These are phyloP conservation scores for Chimonanthus salicifolius DNA, from an alignment of 164 flowering plant species.

Conservation along the genomic window DNA sequence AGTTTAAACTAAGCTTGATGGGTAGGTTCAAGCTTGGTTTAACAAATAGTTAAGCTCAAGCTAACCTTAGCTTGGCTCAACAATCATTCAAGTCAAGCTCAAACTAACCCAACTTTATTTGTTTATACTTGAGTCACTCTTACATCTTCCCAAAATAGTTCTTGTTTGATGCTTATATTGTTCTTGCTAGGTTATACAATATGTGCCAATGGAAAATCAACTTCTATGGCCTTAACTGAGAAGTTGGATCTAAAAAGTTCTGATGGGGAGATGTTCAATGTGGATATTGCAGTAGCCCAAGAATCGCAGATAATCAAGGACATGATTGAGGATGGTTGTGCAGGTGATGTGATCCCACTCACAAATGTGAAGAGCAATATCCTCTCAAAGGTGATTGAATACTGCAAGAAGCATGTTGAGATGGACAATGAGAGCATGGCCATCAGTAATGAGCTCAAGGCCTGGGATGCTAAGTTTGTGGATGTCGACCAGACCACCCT, in stretches of 20 bases:
- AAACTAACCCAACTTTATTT: too few relatives aligned
- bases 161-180: too few relatives aligned
- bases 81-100: too few relatives aligned
- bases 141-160: too few relatives aligned
- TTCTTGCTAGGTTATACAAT: too few relatives aligned
- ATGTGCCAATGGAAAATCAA: too few relatives aligned
- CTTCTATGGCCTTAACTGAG: too few relatives aligned
- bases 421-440: background rate
- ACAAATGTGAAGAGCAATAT: slow-evolving; percentile 1
- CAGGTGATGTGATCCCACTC: background rate
- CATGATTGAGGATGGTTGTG: background rate
- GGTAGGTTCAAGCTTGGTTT: too few relatives aligned
- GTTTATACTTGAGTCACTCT: too few relatives aligned
- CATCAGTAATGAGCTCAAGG: background rate
- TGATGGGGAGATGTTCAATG: background rate
- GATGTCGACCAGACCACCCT: slow-evolving; percentile 8
- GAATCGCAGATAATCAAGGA: slow-evolving; percentile 1
- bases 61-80: too few relatives aligned
- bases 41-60: too few relatives aligned
- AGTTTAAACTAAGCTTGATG: too few relatives aligned
- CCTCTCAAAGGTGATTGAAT: slow-evolving; percentile 5
- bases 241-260: background rate
- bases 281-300: background rate
- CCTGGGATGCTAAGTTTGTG: slow-evolving; percentile 7
- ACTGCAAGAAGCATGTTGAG: slow-evolving; percentile 4